Evolutionary conservation across 768 basidiomycete species (phyloP).

Genomic region (Agaricus blazei): DNA sequence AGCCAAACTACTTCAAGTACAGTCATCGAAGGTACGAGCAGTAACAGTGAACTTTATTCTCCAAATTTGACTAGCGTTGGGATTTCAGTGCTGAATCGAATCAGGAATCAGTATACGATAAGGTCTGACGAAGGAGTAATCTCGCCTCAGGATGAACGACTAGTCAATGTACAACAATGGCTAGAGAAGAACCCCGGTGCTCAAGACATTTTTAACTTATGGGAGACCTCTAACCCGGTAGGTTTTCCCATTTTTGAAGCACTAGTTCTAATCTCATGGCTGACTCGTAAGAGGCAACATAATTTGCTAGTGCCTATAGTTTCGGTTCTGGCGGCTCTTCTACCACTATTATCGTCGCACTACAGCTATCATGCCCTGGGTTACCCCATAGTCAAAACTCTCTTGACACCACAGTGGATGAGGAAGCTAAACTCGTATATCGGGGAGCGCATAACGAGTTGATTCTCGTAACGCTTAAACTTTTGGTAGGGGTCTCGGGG

Average conservation of each 20-base stretch:
- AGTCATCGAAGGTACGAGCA: conserved; percentile 24
- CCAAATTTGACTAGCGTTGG: conserved; percentile 1
- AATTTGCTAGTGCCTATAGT: background rate
- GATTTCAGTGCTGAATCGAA: conserved; percentile 36
- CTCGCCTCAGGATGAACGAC: conserved; percentile 51
- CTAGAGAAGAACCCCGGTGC: conserved; percentile 51
- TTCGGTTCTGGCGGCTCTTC: conserved; percentile 52
- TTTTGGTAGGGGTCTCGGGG: conserved; percentile 54
- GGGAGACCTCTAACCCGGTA: conserved; percentile 52
- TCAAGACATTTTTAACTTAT: conserved; percentile 56
- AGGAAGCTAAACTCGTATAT: conserved; percentile 60
- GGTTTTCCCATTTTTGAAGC: conserved; percentile 15
- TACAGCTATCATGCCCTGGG: conserved; percentile 65
- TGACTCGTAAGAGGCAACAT: background rate
- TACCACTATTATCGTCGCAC: conserved; percentile 61
- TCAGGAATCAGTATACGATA: conserved; percentile 62
- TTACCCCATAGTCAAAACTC: conserved; percentile 51
- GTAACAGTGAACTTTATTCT: background rate
- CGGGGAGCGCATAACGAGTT: conserved; percentile 60
- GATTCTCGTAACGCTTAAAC: conserved; percentile 58
- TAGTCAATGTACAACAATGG: conserved; percentile 60
- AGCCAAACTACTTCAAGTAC: conserved; percentile 24
- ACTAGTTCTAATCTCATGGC: background rate
- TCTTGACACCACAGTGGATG: conserved; percentile 52
- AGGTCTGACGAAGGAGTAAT: conserved; percentile 43